A percentile compares a stretch with the other conserved stretches of the same genome.
phyloP scores from a whole-genome alignment of 306 rosid genomes.

The Astragalus glycyphyllos region DNA sequence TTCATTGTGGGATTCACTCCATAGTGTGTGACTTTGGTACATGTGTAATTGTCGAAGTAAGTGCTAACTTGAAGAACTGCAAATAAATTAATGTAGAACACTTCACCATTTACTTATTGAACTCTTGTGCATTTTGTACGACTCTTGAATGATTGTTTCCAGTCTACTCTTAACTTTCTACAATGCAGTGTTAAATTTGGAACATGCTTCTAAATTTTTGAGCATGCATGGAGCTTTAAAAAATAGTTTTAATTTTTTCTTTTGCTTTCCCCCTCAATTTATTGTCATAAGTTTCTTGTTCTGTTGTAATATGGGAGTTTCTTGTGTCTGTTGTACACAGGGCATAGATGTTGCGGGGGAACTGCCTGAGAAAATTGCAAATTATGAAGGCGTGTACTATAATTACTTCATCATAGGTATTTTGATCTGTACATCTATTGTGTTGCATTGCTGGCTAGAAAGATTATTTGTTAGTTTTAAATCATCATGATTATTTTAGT shows the following conservation, averaged over 20 bases:
- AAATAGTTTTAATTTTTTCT: slow-evolving; percentile 1
- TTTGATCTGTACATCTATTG: slow-evolving; percentile 28
- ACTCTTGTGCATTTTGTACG: slow-evolving; percentile 8
- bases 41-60: neutral
- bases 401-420: slow-evolving; percentile 97
- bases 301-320: slow-evolving; percentile 35
- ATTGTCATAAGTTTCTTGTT: slow-evolving; percentile 17
- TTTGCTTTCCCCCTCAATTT: neutral
- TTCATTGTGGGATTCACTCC: slow-evolving; percentile 14
- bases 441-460: slow-evolving; percentile 15
- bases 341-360: slow-evolving; percentile 73
- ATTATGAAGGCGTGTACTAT: slow-evolving; percentile 90
- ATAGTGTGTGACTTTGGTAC: neutral
- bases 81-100: neutral
- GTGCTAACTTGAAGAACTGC: neutral
- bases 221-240: slow-evolving; percentile 23
- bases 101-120: neutral
- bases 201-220: slow-evolving; percentile 33
- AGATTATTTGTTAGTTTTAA: slow-evolving; percentile 31
- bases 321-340: slow-evolving; percentile 56
- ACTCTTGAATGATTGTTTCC: slow-evolving; percentile 27
- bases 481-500: slow-evolving; percentile 29
- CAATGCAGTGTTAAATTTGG: slow-evolving; percentile 32
- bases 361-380: slow-evolving; percentile 66
- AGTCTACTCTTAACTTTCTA: slow-evolving; percentile 20